Evolutionary conservation across 2,329 filamentous ascomycete species (phyloP), one percentile per base, ranked within the genome.

Genomic region (Penicillium sp.): DNA sequence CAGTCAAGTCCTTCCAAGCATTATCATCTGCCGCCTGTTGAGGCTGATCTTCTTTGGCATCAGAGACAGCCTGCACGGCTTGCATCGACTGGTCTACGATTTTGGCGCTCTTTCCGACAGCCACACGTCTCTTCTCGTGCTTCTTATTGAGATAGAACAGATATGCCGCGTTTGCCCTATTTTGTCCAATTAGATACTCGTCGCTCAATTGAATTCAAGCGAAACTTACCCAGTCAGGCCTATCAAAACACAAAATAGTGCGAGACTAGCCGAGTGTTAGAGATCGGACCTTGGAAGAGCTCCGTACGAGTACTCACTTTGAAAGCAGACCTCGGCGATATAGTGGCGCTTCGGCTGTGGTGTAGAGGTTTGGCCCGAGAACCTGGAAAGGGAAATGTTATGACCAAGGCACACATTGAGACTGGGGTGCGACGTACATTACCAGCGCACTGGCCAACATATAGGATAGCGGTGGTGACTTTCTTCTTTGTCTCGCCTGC

Each of bases 401-500:
- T 22, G 11, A n/a, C 5, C 5, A 42, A 22, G n/a, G 13, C 11
- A 8, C 6, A 14, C 2, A 2, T 22, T 10, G 7, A 11, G 21
- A 5, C 2, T 4, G 4, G 13, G 2, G 43, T 5, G 34, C 34
- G n/a, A 43, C 68, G 34, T 59, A 77, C 73, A 60, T 90, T 89
- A 5, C 86, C 87, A 1, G 81, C 81, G 48, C 82, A 87, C 55
- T 86, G 82, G 4, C 86, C 85, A 44, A 89, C 79, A 62, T 89
- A 86, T 1, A 89, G 75, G 6, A 87, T 77, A 11, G 81, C 85
- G 0, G 85, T 88, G 0, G 83, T 86, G 9, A 83, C 81, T 64
- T 88, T 89, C 58, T 84, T 83, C 71, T 90, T 90, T 0, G 86
- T 89, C 64, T 89, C 86, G 1, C 87, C 86, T 0, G 83, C 86